Base-by-base conservation (phyloP, 2,329 filamentous ascomycete species). In the Remersonia thermophila region DNA sequence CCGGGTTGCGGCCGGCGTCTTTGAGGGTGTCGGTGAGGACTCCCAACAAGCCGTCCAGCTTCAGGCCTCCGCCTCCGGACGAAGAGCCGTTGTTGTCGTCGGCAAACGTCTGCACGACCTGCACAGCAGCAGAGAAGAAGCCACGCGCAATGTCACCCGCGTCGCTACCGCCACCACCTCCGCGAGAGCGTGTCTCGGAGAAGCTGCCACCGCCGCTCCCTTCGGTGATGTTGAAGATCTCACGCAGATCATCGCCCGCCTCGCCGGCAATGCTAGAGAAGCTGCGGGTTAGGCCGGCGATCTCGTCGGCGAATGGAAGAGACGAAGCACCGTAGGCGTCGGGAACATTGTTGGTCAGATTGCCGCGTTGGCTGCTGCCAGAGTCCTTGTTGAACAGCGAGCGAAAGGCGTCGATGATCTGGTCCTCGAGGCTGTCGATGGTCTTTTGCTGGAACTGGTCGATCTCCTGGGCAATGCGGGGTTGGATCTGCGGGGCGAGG, bases 251-350 rank as follows among this genome's bases (percentile, higher is more conserved):
- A 38, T 63, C 59, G 11, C 57, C 47, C 2, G 61, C 60, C 18
- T 56, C 61, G 28, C 60, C 59, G n/a, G 56, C 51, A 26, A 64
- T 54, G 36, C 56, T 54, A 40, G 47, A 49, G 45, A 66, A 61
- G 45, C 53, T 56, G 35, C 59, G 57, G 0, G 61, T 62, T 35
- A 66, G 47, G 37, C 48, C 52, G 13, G 58, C 55, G 37, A 66
- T 59, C 50, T 66, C 62, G 39, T 65, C 55, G 31, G 62, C 62
- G n/a, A 66, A 66, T 5, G 62, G 62, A 30, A 65, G 43, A 2
- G 59, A 61, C 44, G 56, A 55, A 35, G 49, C 43, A 27, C 62
- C 62, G 39, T 65, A 65, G 7, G 59, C 35, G 32, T 64, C 59
- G 0, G 62, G 62, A 3, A 57, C 51, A 1, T 51, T 41, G 7